phyloP scores from a whole-genome alignment of 441 rosid genomes.

The Pelargonium fulgidum region DNA sequence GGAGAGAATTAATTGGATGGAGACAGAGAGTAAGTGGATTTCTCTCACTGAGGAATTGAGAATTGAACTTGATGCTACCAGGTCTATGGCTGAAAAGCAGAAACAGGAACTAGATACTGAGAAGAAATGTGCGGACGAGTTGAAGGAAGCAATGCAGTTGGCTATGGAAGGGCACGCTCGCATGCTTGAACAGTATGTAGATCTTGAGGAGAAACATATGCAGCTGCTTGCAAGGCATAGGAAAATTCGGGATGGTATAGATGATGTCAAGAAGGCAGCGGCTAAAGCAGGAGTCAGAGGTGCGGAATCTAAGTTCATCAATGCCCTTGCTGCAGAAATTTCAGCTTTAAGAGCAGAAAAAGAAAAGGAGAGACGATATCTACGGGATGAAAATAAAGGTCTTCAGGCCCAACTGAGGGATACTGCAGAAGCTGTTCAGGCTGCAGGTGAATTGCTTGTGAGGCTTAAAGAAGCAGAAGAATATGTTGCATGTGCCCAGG shows the following conservation, averaged over 20 bases:
- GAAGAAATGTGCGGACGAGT: constrained; percentile 77
- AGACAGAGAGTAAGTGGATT: constrained; percentile 92
- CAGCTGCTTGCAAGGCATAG: constrained; percentile 84
- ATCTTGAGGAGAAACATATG: constrained; percentile 89
- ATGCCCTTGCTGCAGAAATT: constrained; percentile 86
- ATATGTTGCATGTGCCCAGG: constrained; percentile 28
- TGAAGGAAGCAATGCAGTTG: constrained; percentile 84
- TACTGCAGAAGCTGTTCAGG: constrained; percentile 96
- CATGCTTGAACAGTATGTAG: constrained; percentile 94
- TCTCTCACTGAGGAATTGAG: constrained; percentile 79
- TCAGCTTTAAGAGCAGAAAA: constrained; percentile 75
- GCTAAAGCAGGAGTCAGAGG: constrained; percentile 84
- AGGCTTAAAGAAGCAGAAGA: constrained; percentile 90
- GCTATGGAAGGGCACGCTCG: constrained; percentile 95
- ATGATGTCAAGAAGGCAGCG: constrained; percentile 88
- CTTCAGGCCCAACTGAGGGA: constrained; percentile 85
- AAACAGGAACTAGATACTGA: constrained; percentile 69
- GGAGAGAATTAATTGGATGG: constrained; percentile 64
- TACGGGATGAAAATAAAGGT: constrained; percentile 80
- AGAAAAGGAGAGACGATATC: constrained; percentile 73
- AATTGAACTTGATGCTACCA: constrained; percentile 59
- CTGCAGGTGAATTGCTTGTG: constrained; percentile 94
- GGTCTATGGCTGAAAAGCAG: constrained; percentile 44
- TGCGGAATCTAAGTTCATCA: constrained; percentile 83
- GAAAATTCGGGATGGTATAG: constrained; percentile 82